Conservation (phyloP, 306 rosid species). For the Vigna mungo region DNA sequence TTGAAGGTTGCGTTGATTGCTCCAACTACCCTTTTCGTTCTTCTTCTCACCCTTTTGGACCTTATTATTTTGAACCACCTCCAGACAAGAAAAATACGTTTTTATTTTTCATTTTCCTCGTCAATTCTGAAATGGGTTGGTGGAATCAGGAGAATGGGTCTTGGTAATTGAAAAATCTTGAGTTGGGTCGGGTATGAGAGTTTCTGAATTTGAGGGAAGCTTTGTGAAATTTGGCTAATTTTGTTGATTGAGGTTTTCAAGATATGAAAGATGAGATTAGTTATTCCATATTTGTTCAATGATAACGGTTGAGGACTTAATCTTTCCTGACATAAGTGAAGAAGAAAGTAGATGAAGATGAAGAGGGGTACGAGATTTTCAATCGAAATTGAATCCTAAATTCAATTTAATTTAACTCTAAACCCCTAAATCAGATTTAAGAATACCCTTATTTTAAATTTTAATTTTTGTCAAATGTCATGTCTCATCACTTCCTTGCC, state of each 20-base stretch:
- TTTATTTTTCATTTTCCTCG: slow-evolving; percentile 1
- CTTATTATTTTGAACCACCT: slow-evolving; percentile 21
- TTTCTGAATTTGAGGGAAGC: slow-evolving; percentile 39
- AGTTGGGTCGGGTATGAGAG: slow-evolving; percentile 34
- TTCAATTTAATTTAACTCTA: no score
- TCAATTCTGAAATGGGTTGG: slow-evolving; percentile 39
- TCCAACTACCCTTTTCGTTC: slow-evolving; percentile 3
- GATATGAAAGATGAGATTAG: no score
- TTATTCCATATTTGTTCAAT: no score
- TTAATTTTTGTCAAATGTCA: no score
- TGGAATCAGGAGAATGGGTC: slow-evolving; percentile 43
- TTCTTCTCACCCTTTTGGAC: background rate
- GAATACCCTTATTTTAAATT: no score
- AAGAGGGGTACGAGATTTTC: no score
- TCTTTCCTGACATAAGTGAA: no score
- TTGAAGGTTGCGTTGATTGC: slow-evolving; percentile 27
- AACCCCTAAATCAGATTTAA: no score
- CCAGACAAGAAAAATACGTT: background rate
- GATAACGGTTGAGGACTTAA: no score
- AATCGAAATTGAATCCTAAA: no score
- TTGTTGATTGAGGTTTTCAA: background rate
- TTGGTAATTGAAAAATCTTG: slow-evolving; percentile 27
- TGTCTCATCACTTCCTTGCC: no score
- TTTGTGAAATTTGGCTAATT: slow-evolving; percentile 22
- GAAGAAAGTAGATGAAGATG: no score